Evolutionary conservation across 1,139 yeast species (phyloP).

Genomic region (Scheffersomyces parashehatae): DNA sequence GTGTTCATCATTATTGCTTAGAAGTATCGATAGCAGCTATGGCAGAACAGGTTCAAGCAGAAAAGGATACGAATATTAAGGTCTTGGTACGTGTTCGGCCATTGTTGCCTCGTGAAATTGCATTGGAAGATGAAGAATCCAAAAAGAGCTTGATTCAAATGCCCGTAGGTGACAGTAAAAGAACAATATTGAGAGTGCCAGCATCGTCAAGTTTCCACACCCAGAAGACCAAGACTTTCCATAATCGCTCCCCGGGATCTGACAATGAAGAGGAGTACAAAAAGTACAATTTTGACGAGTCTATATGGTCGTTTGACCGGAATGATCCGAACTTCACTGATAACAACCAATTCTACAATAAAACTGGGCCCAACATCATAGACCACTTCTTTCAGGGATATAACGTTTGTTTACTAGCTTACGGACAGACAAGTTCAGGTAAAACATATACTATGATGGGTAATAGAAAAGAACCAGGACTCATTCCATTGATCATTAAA

Average conservation of each 20-base stretch:
- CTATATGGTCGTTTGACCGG: constrained; percentile 57
- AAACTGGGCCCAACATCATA: constrained; percentile 59
- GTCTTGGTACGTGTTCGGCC: constrained; percentile 53
- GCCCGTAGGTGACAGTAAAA: constrained; percentile 25
- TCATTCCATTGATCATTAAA: constrained; percentile 59
- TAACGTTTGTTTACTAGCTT: constrained; percentile 74
- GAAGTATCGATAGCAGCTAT: background rate
- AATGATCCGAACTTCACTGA: constrained; percentile 37
- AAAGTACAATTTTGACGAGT: constrained; percentile 54
- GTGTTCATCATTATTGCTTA: too few relatives aligned
- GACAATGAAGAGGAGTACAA: constrained; percentile 17
- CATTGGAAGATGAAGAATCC: constrained; percentile 3
- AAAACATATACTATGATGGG: constrained; percentile 81
- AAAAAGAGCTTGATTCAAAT: constrained; percentile 28
- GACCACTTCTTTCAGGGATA: constrained; percentile 67
- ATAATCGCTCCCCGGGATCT: constrained; percentile 5
- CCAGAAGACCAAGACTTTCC: constrained; percentile 5
- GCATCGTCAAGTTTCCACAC: constrained; percentile 13
- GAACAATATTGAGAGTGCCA: constrained; percentile 24
- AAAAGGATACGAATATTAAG: constrained; percentile 30
- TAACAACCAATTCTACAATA: constrained; percentile 51
- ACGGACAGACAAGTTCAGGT: constrained; percentile 78
- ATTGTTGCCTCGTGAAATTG: constrained; percentile 34
- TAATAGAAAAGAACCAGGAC: constrained; percentile 46
- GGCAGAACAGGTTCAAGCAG: background rate